Base-by-base conservation (phyloP, 1,284 basidiomycete species). In the Ustilago hordei region DNA sequence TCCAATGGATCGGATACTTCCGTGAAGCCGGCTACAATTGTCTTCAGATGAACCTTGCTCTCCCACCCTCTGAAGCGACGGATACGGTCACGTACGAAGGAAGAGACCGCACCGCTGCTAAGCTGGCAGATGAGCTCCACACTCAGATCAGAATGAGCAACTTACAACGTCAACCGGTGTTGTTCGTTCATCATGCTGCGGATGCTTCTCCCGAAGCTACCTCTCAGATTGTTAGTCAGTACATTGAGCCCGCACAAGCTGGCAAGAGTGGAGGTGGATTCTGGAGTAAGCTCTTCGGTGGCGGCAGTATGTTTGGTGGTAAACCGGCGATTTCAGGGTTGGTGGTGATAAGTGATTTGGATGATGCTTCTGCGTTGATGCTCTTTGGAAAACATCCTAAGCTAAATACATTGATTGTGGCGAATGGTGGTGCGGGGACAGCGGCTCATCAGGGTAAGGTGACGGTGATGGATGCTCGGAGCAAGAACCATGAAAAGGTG, bases 1-100 rank as follows among this genome's bases (percentile, higher is more conserved):
- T 66, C 34, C 60, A 66, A 4, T 79, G 73, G 73, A 76, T 79
- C 41, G 73, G 63, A 8, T 79, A 79, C 38, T 79, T 79, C 35
- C 31, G 74, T 2, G 77, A 79, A 59, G 74, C 73, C 0, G 77
- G 77, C 1, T 76, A 76, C 61, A 69, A 79, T 35, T 75, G 72
- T 61, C 34, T 79, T 12, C 69, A 76, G 34, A 72, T 76, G 73
- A 71, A 79, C 62, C 60, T 79, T 31, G 64, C 61, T 9, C 48
- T 75, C 1, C 67, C 68, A 6, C 9, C 6, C 32, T 17, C 19
- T 9, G 28, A 31, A 23, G 28, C n/a, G 2, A 23, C 43, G 2
- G 53, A 61, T 3, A 52, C 38, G 6, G 43, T 1, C 13, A 53
- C 54, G 4, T n/a, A 12, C 11, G 17, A 50, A 12, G 53, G 43